Conservation (phyloP, 306 rosid species). For the Neltuma alba region DNA sequence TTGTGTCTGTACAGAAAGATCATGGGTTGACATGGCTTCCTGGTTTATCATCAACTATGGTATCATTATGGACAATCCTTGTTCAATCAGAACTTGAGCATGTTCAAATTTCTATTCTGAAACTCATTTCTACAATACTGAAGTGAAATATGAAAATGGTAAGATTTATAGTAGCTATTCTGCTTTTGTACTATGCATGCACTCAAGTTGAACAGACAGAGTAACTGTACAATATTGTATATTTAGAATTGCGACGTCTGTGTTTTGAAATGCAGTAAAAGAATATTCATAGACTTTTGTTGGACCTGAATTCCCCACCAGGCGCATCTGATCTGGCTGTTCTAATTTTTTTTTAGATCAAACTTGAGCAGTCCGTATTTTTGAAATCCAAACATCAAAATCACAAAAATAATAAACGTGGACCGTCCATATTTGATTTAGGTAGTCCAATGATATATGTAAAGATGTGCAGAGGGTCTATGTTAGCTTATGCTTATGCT, state of each 20-base stretch:
- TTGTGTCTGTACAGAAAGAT: slow-evolving; percentile 74
- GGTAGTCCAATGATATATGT: background rate
- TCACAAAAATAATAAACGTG: background rate
- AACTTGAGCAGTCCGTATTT: background rate
- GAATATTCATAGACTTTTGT: slow-evolving; percentile 9
- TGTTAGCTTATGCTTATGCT: slow-evolving; percentile 22
- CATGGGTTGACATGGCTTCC: slow-evolving; percentile 70
- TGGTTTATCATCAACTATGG: slow-evolving; percentile 54
- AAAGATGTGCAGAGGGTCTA: background rate
- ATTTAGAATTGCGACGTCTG: background rate
- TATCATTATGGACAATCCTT: slow-evolving; percentile 64
- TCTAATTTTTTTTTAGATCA: background rate
- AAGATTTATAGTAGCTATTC: slow-evolving; percentile 34
- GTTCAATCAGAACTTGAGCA: slow-evolving; percentile 82
- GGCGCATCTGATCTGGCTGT: background rate
- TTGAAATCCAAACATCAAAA: background rate
- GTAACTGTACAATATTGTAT: slow-evolving; percentile 15
- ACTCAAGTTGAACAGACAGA: slow-evolving; percentile 28
- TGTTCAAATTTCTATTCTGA: slow-evolving; percentile 74
- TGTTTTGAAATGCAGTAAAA: slow-evolving; percentile 10
- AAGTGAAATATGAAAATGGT: slow-evolving; percentile 78
- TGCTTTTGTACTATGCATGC: slow-evolving; percentile 18
- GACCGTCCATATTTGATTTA: background rate
- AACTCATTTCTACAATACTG: slow-evolving; percentile 62
- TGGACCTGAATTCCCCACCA: background rate